A percentile compares a stretch with the other conserved stretches of the same genome.
Conservation (phyloP, 192 early-diverging fungal genomes). For the Umbelopsis sp. region DNA sequence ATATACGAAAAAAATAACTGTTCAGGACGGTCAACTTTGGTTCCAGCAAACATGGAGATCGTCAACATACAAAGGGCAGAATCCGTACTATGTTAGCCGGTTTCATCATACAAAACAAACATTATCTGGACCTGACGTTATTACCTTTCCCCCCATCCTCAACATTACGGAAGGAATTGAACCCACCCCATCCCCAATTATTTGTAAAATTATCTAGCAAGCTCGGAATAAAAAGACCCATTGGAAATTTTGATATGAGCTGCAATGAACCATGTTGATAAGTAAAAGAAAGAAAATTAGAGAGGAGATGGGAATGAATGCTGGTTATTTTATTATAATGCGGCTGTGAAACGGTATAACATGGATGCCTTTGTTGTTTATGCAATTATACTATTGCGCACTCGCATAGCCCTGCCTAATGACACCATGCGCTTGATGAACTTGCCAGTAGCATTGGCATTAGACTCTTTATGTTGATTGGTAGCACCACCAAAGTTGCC, state of each 20-base stretch:
- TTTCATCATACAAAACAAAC: neutral
- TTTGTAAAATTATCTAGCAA: too few relatives aligned
- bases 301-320: too few relatives aligned
- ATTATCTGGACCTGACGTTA: neutral
- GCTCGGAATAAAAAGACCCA: too few relatives aligned
- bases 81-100: neutral
- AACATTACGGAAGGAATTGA: too few relatives aligned
- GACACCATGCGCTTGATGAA: conserved; percentile 17
- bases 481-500: neutral
- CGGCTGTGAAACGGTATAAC: too few relatives aligned
- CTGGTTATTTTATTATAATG: too few relatives aligned
- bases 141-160: too few relatives aligned
- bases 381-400: neutral
- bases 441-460: conserved; percentile 8
- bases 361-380: neutral
- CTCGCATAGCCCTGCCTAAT: neutral
- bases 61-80: neutral
- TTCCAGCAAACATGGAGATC: neutral
- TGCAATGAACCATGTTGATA: too few relatives aligned
- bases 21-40: neutral
- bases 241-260: too few relatives aligned
- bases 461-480: neutral
- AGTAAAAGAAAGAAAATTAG: too few relatives aligned
- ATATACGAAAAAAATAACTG: neutral
- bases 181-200: too few relatives aligned